Evolutionary conservation across 805 yeast genomes (phyloP), one percentile per base, ranked within the genome.

Genomic region (Zygosaccharomyces gambellarensis): DNA sequence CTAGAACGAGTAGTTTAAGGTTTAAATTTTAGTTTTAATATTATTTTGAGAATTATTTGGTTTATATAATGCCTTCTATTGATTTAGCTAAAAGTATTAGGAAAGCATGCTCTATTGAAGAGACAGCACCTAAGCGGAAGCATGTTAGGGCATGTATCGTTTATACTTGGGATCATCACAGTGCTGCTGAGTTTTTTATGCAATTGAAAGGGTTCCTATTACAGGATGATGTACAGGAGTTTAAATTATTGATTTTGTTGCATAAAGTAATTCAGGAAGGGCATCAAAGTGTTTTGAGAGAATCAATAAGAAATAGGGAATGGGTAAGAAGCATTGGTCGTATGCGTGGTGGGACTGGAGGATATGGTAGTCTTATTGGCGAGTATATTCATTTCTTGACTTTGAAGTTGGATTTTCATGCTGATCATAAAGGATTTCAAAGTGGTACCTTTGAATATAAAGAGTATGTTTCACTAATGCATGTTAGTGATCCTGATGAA

Each of bases 261-360:
- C 98, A 92, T 62, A 90, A 92, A 61, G 92, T 94, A 5, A 71
- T 92, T n/a, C 98, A 94, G 66, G 99, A 92, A 68, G 99, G 99
- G n/a, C 98, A 92, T 65, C 89, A 89, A 11, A 78, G 87, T 25
- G 82, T 88, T 5, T 71, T 92, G 59, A 75, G 79, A 45, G 97
- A 89, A 60, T 97, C 89, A 1, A 85, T 81, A 60, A 75, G 81
- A 53, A 88, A 90, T 64, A 72, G 82, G 45, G 85, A 82, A 46
- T 92, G 95, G 83, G 74, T 92, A 43, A 79, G 82, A 48, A 79
- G 90, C 14, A 73, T 94, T 49, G 84, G 83, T 2, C 75, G 89
- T 38, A 74, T 79, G 9, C 65, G 69, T 34, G 70, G 71, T n/a
- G 74, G 70, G 28, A 73, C 76, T 1, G 52, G 48, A 21, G 71